A percentile compares a stretch with the other conserved stretches of the same genome.
Evolutionary conservation across 352 stramenopile genomes (phyloP).

Genomic region (Phytophthora pseudosyringae): DNA sequence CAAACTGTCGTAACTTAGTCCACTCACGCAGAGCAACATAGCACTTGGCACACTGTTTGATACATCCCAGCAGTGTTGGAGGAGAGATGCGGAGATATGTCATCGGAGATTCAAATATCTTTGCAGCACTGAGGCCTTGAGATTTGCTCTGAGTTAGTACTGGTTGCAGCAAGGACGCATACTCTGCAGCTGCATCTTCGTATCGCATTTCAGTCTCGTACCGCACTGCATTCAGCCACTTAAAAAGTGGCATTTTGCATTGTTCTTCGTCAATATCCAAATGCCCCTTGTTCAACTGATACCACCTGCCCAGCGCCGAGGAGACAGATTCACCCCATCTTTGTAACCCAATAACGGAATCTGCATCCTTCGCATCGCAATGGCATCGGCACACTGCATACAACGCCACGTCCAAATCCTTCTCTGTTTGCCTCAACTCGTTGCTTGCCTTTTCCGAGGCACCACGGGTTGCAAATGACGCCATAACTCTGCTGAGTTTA

Average conservation of each 20-base stretch:
- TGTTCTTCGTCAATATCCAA: slow-evolving; percentile 17
- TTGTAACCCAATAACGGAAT: slow-evolving; percentile 57
- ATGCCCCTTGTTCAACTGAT: slow-evolving; percentile 20
- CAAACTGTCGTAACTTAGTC: slow-evolving; percentile 44
- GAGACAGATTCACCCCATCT: slow-evolving; percentile 49
- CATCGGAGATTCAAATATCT: slow-evolving; percentile 41
- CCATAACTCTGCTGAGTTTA: slow-evolving; percentile 46
- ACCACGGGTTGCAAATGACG: slow-evolving; percentile 19
- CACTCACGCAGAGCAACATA: slow-evolving; percentile 54
- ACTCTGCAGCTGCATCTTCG: slow-evolving; percentile 64
- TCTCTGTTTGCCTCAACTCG: slow-evolving; percentile 43
- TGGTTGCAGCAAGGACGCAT: slow-evolving; percentile 48
- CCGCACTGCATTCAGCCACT: slow-evolving; percentile 46
- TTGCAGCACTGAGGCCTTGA: background rate
- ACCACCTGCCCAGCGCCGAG: slow-evolving; percentile 30
- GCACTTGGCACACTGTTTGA: slow-evolving; percentile 60
- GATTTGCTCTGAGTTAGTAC: slow-evolving; percentile 19
- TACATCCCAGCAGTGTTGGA: slow-evolving; percentile 43
- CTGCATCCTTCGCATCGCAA: slow-evolving; percentile 58
- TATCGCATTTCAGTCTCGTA: slow-evolving; percentile 67
- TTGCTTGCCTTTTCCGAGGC: slow-evolving; percentile 18
- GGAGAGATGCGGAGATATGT: slow-evolving; percentile 45
- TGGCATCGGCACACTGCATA: slow-evolving; percentile 51
- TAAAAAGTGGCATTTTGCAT: slow-evolving; percentile 39
- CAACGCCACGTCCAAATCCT: slow-evolving; percentile 54